Evolutionary conservation across 208 protist species (phyloP), one percentile per base, ranked within the genome.

Genomic region (Chromosphaera perkinsii): DNA sequence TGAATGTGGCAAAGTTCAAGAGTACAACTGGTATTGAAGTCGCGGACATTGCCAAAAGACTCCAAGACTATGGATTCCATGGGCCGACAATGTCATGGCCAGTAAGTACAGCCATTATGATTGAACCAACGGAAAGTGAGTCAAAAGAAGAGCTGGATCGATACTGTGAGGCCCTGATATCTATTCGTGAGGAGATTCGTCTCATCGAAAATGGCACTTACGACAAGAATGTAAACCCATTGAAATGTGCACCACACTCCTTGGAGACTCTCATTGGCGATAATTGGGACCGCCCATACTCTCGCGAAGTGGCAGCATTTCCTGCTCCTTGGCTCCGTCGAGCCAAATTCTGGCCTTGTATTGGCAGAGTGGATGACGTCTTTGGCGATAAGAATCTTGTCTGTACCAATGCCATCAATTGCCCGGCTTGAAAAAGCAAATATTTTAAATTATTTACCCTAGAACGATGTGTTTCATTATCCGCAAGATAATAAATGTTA

Each of bases 71-170:
- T 74, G 88, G 88, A 36, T 93, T 97, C 86, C 94, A 97, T 75
- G 83, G 90, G 20, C 95, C 95, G 7, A 98, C 94, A 7, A 91
- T 97, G 81, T 85, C 88, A 12, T 94, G 92, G 70, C 77, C 82
- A 40, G 81, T 89, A 4, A 27, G 61, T 36, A 87, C 87, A 49
- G 95, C 94, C 1, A 84, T 97, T 24, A 96, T 97, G 93, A 88
- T 97, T 73, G 94, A 98, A 84, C 95, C 95, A 4, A 98, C 94
- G 0, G 94, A 98, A 76, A 89, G 80, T 35, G 94, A 98, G 83
- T 87, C 88, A 10, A 93, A 92, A 72, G 92, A 95, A 67, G 94
- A 98, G 82, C 73, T 97, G 51, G 94, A 98, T 76, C 80, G 94
- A 51, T 86, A 96, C 43, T 84, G 79, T 31, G 92, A 97, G 54